Percentiles rank a stretch among this genome's conserved stretches.
These are phyloP conservation scores for Colletotrichum australisinense DNA, from an alignment of 2,329 filamentous ascomycete genomes.

Conservation along the genomic window DNA sequence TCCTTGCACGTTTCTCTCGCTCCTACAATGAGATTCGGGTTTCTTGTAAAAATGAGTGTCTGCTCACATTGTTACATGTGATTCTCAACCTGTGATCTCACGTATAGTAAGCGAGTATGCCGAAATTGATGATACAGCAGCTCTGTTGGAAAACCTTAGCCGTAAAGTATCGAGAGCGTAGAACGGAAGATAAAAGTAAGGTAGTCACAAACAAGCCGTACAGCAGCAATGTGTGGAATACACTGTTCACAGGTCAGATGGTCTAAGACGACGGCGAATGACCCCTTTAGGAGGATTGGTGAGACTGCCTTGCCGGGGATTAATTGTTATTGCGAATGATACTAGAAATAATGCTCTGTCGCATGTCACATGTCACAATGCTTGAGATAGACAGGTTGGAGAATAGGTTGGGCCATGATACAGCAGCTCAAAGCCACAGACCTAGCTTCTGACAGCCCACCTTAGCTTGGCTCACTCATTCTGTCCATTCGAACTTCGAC, in stretches of 20 bases:
- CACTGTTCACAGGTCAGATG: neutral
- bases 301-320: neutral
- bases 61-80: neutral
- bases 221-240: neutral
- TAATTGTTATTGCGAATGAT: neutral
- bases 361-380: neutral
- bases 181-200: neutral
- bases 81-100: neutral
- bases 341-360: neutral
- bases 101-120: neutral
- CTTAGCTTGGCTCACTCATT: neutral
- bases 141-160: neutral
- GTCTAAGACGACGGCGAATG: neutral
- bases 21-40: neutral
- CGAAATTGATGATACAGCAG: neutral
- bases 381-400: neutral
- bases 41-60: neutral
- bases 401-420: neutral
- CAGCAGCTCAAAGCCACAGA: neutral
- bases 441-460: neutral
- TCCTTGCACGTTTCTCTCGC: neutral
- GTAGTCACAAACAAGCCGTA: neutral
- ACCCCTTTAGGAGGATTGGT: neutral
- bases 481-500: neutral
- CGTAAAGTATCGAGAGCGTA: neutral